Evolutionary conservation across 768 basidiomycete species (phyloP), one percentile per base, ranked within the genome.

Genomic region (Trametes cubensis): DNA sequence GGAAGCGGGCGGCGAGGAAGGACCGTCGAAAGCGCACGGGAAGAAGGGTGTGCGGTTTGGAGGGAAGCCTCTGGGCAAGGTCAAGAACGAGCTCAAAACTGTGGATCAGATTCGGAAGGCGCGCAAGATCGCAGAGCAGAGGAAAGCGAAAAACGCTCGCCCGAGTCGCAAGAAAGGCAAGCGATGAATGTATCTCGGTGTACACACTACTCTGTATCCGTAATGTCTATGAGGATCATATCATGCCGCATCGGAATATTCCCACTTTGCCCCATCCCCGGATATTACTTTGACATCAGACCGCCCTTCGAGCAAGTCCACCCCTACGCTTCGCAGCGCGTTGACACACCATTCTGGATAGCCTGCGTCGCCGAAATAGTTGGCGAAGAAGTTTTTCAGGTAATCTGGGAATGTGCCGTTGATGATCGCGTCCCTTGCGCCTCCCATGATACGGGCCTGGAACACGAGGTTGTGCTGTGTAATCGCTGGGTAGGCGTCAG

Each of bases 341-440:
- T 92, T 89, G 1, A 95, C 85, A 67, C 90, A 91, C 94, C 94
- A 96, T 70, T 86, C 84, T 0, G 93, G 93, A 71, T 94, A 93
- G 11, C 88, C 89, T n/a, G 78, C 75, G 58, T 85, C 80, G 7
- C 84, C 87, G 69, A 92, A 96, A 72, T 94, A 95, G 46, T 78
- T 76, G 38, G 78, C 80, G 73, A 96, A 95, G 76, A 95, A 96
- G 7, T 74, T 75, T 55, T 80, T 80, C 28, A 95, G 79, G 71
- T 91, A 95, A 53, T 83, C 79, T 1, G 94, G 94, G 73, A 93
- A 96, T 13, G 77, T 83, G 40, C 87, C 91, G 30, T 81, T 80
- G 60, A 94, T 71, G 66, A 95, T 95, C 2, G 94, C 90, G 67
- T 90, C 83, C 56, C 94, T 81, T 44, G 89, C 91, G 28, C 83